Evolutionary conservation across 352 stramenopile genomes (phyloP).

Genomic region (Phytophthora nicotianae): DNA sequence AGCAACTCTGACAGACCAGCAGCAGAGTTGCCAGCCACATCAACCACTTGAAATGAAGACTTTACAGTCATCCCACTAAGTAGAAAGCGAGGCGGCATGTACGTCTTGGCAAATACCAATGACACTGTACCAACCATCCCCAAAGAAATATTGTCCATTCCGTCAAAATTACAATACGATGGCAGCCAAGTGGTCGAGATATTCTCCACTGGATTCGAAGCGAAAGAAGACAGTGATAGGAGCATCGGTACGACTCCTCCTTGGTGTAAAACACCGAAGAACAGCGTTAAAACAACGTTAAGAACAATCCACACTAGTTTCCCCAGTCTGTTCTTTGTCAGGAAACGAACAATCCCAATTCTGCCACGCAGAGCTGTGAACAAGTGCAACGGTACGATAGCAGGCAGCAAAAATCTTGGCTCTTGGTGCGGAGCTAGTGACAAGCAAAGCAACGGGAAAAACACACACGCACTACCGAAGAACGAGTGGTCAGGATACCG

Average conservation of each 20-base stretch:
- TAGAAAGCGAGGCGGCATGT: slow-evolving; percentile 85
- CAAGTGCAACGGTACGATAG: slow-evolving; percentile 85
- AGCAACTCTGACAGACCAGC: slow-evolving; percentile 19
- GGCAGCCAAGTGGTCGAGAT: slow-evolving; percentile 16
- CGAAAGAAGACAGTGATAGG: slow-evolving; percentile 41
- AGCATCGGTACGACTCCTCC: slow-evolving; percentile 69
- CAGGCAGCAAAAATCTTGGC: slow-evolving; percentile 90
- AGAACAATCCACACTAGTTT: slow-evolving; percentile 55
- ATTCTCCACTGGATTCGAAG: slow-evolving; percentile 7
- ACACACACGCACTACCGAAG: slow-evolving; percentile 45
- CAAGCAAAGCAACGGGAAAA: slow-evolving; percentile 80
- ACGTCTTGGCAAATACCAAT: slow-evolving; percentile 76
- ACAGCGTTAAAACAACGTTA: slow-evolving; percentile 55
- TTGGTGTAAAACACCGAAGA: slow-evolving; percentile 79
- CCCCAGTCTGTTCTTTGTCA: slow-evolving; percentile 24
- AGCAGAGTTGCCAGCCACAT: slow-evolving; percentile 46
- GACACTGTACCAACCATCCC: slow-evolving; percentile 23
- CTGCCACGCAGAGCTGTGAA: slow-evolving; percentile 39
- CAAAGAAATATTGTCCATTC: slow-evolving; percentile 8
- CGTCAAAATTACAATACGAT: slow-evolving; percentile 40
- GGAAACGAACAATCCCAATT: slow-evolving; percentile 22
- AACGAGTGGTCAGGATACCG: slow-evolving; percentile 28
- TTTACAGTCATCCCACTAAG: slow-evolving; percentile 33
- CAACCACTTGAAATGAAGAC: slow-evolving; percentile 49
- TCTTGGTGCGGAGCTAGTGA: slow-evolving; percentile 95